Conservation (phyloP, 768 basidiomycete genomes). For the Trametes cubensis region DNA sequence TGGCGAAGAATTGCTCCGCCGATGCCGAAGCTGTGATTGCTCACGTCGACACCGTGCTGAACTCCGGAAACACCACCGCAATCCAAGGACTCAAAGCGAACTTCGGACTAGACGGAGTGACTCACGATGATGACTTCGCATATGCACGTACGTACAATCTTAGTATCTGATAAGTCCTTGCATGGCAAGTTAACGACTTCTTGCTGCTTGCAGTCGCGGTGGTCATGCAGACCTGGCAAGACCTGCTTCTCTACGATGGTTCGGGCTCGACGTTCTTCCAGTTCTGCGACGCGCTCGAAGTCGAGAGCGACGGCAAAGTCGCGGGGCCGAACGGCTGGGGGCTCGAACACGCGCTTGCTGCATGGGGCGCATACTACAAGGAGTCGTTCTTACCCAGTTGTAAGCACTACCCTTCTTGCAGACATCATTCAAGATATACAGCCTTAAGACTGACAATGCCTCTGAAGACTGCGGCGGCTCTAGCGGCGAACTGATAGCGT, state of each 20-base stretch:
- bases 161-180: no score
- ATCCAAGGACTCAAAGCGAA: slow-evolving; percentile 56
- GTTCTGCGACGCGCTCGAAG: slow-evolving; percentile 74
- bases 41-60: slow-evolving; percentile 62
- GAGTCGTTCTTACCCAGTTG: slow-evolving; percentile 47
- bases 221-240: slow-evolving; percentile 72
- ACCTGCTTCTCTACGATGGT: slow-evolving; percentile 54
- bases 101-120: slow-evolving; percentile 56
- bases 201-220: slow-evolving; percentile 36
- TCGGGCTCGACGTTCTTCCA: slow-evolving; percentile 49
- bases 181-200: no score
- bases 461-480: slow-evolving; percentile 46
- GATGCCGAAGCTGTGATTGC: slow-evolving; percentile 67
- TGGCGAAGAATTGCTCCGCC: slow-evolving; percentile 74
- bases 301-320: slow-evolving; percentile 50
- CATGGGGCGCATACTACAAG: slow-evolving; percentile 65
- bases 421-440: slow-evolving; percentile 5
- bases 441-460: slow-evolving; percentile 50
- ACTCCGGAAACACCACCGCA: slow-evolving; percentile 44
- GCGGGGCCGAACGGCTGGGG: slow-evolving; percentile 63
- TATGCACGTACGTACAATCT: slow-evolving; percentile 46
- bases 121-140: slow-evolving; percentile 69
- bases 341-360: slow-evolving; percentile 57
- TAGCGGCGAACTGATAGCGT: no score
- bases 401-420: background rate